Percentiles rank a stretch among this genome's conserved stretches.
These are phyloP conservation scores for Yamadazyma triangularis DNA, from an alignment of 1,139 yeast genomes.

Conservation along the genomic window DNA sequence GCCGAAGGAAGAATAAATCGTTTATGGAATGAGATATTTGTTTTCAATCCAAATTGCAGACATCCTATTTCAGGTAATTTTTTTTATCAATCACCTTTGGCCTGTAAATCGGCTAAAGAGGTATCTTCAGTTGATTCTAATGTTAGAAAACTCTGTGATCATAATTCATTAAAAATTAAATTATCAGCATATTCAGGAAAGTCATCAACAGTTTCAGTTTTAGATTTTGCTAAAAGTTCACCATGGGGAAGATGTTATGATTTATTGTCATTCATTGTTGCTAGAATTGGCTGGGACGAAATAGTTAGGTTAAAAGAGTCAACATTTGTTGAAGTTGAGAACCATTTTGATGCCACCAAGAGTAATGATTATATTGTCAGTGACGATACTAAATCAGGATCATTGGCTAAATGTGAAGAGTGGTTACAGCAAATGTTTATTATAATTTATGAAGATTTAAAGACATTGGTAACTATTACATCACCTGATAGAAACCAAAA, in stretches of 20 bases:
- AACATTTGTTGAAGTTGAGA: no score
- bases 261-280: conserved; percentile 32
- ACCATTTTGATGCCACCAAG: no score
- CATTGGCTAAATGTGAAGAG: conserved; percentile 18
- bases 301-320: conserved; percentile 19
- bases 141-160: conserved; percentile 27
- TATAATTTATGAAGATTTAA: conserved; percentile 35
- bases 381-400: background rate
- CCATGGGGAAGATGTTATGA: conserved; percentile 45
- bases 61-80: conserved; percentile 35
- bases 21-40: conserved; percentile 30
- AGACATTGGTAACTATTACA: conserved; percentile 24
- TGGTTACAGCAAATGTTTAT: conserved; percentile 42
- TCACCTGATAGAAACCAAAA: conserved; percentile 23
- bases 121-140: conserved; percentile 34
- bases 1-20: conserved; percentile 29
- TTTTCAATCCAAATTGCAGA: conserved; percentile 27
- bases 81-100: conserved; percentile 35
- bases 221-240: conserved; percentile 31
- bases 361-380: conserved; percentile 1
- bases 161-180: conserved; percentile 21
- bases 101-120: conserved; percentile 29
- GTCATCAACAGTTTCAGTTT: conserved; percentile 20
- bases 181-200: conserved; percentile 34
- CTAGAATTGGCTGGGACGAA: conserved; percentile 40